A percentile compares a stretch with the other conserved stretches of the same genome.
Evolutionary conservation across 257 asterid genomes (phyloP).

Genomic region (Lycium ferocissimum): DNA sequence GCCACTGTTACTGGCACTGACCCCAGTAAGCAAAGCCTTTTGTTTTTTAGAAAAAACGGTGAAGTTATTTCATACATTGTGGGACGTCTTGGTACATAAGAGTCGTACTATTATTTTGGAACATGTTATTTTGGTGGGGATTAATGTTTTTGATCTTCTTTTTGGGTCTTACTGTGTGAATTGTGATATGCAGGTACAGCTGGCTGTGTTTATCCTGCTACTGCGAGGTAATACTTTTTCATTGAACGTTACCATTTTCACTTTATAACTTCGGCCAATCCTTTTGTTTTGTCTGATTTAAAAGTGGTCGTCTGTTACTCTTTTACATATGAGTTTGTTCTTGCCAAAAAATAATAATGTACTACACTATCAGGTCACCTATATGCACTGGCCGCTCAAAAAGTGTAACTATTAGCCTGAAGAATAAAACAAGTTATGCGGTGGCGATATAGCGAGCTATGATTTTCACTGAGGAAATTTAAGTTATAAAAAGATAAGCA

Average conservation of each 20-base stretch:
- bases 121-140: neutral
- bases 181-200: conserved; percentile 51
- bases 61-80: neutral
- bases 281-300: no score
- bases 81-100: neutral
- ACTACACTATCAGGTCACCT: no score
- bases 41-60: neutral
- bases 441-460: no score
- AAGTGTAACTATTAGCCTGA: no score
- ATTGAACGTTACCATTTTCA: neutral
- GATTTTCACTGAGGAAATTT: no score
- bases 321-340: no score
- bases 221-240: conserved; percentile 62
- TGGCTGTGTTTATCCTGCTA: conserved; percentile 70
- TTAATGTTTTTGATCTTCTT: neutral
- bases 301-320: no score
- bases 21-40: conserved; percentile 59
- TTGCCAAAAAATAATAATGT: no score
- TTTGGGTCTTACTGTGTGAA: neutral
- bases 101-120: neutral
- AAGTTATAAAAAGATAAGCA: no score
- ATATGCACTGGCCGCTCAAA: no score
- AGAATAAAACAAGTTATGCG: no score
- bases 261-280: neutral
- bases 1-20: conserved; percentile 56